A percentile compares a stretch with the other conserved stretches of the same genome.
Evolutionary conservation across 2,329 filamentous ascomycete species (phyloP).

Genomic region (Fusarium proliferatum): DNA sequence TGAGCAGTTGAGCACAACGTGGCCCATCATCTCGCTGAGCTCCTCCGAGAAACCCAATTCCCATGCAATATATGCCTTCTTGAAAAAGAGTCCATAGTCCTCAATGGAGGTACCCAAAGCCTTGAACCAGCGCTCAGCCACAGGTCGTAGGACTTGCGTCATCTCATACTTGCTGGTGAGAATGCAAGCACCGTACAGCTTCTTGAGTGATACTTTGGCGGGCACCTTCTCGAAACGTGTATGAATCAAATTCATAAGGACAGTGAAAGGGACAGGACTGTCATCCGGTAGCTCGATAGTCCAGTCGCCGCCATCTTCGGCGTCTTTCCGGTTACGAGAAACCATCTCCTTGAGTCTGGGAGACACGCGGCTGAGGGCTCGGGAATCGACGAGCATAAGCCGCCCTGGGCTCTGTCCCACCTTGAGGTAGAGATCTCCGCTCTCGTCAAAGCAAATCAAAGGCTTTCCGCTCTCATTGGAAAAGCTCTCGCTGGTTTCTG

Average conservation of each 20-base stretch:
- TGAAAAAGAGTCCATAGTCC: neutral
- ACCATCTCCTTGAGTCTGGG: neutral
- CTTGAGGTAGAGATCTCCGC: conserved; percentile 15
- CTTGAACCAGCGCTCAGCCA: conserved; percentile 27
- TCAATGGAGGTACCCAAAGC: neutral
- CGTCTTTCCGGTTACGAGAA: neutral
- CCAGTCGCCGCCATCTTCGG: neutral
- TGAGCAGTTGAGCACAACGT: neutral
- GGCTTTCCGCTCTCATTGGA: neutral
- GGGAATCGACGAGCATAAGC: conserved; percentile 22
- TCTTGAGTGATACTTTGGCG: neutral
- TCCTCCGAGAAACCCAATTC: conserved; percentile 18
- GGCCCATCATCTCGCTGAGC: neutral
- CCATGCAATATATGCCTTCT: conserved; percentile 27
- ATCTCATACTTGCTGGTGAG: conserved; percentile 34
- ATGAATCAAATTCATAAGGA: conserved; percentile 24
- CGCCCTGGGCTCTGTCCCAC: neutral
- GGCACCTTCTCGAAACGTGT: conserved; percentile 12
- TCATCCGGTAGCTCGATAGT: conserved; percentile 12
- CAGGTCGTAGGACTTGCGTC: conserved; percentile 18
- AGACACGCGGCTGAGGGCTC: conserved; percentile 22
- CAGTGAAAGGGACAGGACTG: neutral
- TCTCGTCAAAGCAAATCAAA: conserved; percentile 2
- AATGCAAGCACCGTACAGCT: conserved; percentile 13
- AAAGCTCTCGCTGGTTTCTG: neutral